A percentile compares a stretch with the other conserved stretches of the same genome.
Conservation (phyloP, 2,329 filamentous ascomycete species). For the Penicillium sp. region DNA sequence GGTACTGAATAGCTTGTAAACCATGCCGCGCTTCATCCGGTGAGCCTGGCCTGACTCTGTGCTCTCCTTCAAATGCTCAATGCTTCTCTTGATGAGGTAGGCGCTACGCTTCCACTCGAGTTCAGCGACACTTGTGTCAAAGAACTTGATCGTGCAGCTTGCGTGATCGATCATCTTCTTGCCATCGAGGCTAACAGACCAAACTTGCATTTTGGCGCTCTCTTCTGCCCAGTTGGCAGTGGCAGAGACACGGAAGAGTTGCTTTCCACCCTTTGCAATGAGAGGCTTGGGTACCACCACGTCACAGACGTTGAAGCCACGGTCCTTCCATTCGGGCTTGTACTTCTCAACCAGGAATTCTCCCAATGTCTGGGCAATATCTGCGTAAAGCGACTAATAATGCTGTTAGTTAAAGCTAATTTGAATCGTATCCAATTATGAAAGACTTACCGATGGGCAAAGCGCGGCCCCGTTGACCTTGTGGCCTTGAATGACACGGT, state of each 20-base stretch:
- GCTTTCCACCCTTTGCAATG: constrained; percentile 56
- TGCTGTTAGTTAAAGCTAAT: constrained; percentile 13
- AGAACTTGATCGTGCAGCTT: constrained; percentile 43
- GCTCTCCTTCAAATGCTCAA: constrained; percentile 64
- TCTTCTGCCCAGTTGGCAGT: constrained; percentile 44
- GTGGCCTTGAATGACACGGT: constrained; percentile 45
- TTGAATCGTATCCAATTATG: background rate
- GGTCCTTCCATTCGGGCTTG: constrained; percentile 40
- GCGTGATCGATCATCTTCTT: constrained; percentile 48
- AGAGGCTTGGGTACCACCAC: constrained; percentile 58
- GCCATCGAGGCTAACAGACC: constrained; percentile 46
- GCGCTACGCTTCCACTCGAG: constrained; percentile 62
- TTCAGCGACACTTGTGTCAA: constrained; percentile 35
- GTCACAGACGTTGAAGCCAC: constrained; percentile 44
- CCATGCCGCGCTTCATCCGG: constrained; percentile 75
- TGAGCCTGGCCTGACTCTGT: constrained; percentile 71
- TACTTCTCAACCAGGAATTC: constrained; percentile 44
- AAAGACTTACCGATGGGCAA: constrained; percentile 41
- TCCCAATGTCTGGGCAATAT: constrained; percentile 46
- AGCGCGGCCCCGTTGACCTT: constrained; percentile 45
- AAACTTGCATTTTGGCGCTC: constrained; percentile 40
- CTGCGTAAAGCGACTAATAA: constrained; percentile 43
- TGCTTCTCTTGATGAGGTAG: constrained; percentile 71
- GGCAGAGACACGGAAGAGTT: constrained; percentile 47
- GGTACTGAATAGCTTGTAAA: constrained; percentile 74